These are phyloP conservation scores for Fusarium torreyae DNA, from an alignment of 2,329 filamentous ascomycete species.

Conservation along the genomic window DNA sequence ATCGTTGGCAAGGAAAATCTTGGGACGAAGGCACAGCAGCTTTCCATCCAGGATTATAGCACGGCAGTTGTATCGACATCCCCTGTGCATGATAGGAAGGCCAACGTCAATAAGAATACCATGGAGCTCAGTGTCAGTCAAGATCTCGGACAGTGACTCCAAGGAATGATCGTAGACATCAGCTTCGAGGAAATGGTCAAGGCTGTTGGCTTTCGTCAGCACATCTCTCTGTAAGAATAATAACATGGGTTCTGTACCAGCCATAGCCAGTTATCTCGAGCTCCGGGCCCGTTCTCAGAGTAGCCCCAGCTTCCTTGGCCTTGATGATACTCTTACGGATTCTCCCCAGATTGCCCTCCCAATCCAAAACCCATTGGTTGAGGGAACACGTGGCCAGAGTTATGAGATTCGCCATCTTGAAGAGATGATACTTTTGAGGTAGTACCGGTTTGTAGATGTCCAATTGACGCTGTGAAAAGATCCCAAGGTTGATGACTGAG, in stretches of 20 bases:
- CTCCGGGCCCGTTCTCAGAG: constrained; percentile 72
- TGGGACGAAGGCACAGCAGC: constrained; percentile 80
- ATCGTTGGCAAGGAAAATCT: constrained; percentile 79
- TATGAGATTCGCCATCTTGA: constrained; percentile 37
- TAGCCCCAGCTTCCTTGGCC: constrained; percentile 74
- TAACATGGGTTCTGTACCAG: neutral
- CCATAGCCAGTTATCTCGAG: constrained; percentile 60
- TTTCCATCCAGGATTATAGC: constrained; percentile 68
- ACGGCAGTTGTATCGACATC: constrained; percentile 56
- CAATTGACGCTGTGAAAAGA: neutral
- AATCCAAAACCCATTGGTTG: constrained; percentile 55
- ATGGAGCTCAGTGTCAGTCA: constrained; percentile 53
- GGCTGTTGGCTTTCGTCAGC: constrained; percentile 51
- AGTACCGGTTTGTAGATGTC: neutral
- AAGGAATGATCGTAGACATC: constrained; percentile 53
- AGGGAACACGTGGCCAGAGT: constrained; percentile 56
- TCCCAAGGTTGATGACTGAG: constrained; percentile 1
- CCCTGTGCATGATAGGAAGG: constrained; percentile 60
- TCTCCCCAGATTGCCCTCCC: constrained; percentile 71
- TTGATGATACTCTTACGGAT: constrained; percentile 74
- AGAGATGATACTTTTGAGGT: neutral
- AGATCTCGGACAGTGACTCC: constrained; percentile 54
- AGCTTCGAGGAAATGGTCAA: constrained; percentile 75
- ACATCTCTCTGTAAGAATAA: neutral
- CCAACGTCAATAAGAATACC: constrained; percentile 58